Evolutionary conservation across 2,329 filamentous ascomycete species (phyloP).

Genomic region (Hypocrella siamensis): DNA sequence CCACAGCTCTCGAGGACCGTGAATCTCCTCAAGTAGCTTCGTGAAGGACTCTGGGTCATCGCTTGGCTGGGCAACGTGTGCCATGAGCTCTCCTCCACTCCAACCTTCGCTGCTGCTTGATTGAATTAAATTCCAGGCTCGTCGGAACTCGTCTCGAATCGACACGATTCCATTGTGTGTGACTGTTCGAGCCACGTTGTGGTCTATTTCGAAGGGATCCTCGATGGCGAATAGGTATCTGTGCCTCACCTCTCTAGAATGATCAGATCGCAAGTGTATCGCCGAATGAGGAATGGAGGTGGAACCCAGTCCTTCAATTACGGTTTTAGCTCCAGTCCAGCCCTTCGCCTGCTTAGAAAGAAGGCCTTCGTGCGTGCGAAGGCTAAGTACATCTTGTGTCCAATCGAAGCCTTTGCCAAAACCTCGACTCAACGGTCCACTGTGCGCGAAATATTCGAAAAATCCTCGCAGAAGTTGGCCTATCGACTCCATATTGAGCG

Average conservation of each 20-base stretch:
- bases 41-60: slow-evolving; percentile 10
- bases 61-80: slow-evolving; percentile 26
- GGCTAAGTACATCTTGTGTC: slow-evolving; percentile 63
- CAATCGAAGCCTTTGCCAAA: slow-evolving; percentile 54
- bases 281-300: slow-evolving; percentile 4
- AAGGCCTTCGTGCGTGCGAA: slow-evolving; percentile 56
- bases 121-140: slow-evolving; percentile 59
- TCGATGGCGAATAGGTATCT: slow-evolving; percentile 82
- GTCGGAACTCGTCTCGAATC: slow-evolving; percentile 71
- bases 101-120: slow-evolving; percentile 25
- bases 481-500: slow-evolving; percentile 51
- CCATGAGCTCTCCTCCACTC: slow-evolving; percentile 34
- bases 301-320: slow-evolving; percentile 33
- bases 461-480: slow-evolving; percentile 66
- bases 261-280: slow-evolving; percentile 20
- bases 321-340: slow-evolving; percentile 72
- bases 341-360: slow-evolving; percentile 62
- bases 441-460: slow-evolving; percentile 71
- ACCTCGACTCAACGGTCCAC: slow-evolving; percentile 33
- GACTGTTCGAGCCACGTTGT: slow-evolving; percentile 80
- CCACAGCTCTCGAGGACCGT: slow-evolving; percentile 10
- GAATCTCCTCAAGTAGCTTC: slow-evolving; percentile 17
- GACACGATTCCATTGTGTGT: slow-evolving; percentile 68
- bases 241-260: slow-evolving; percentile 55
- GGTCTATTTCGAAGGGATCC: slow-evolving; percentile 76